A percentile compares a stretch with the other conserved stretches of the same genome.
These are phyloP conservation scores for Clarireedia homoeocarpa DNA, from an alignment of 2,329 filamentous ascomycete genomes.

Conservation along the genomic window DNA sequence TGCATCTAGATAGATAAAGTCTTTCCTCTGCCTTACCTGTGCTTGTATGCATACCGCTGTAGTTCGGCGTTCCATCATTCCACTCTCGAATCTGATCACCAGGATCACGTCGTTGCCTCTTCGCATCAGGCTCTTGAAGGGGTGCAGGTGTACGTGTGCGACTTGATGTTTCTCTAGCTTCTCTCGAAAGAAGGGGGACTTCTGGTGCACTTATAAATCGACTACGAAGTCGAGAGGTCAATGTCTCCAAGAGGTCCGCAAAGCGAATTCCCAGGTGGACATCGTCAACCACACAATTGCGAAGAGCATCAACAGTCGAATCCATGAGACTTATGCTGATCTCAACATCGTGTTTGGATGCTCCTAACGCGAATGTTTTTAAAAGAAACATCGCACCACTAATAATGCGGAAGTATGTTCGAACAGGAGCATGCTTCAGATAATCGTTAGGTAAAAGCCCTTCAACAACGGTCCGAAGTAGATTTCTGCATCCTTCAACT, in stretches of 20 bases:
- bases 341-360: slow-evolving; percentile 69
- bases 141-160: slow-evolving; percentile 24
- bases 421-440: slow-evolving; percentile 73
- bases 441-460: slow-evolving; percentile 67
- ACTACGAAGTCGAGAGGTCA: slow-evolving; percentile 66
- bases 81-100: slow-evolving; percentile 24
- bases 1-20: neutral
- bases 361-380: slow-evolving; percentile 76
- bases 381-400: slow-evolving; percentile 78
- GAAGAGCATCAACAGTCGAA: slow-evolving; percentile 62
- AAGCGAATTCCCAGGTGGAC: slow-evolving; percentile 81
- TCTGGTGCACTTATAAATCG: slow-evolving; percentile 62
- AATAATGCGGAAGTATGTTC: slow-evolving; percentile 82
- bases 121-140: slow-evolving; percentile 27
- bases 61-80: slow-evolving; percentile 24
- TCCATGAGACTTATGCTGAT: slow-evolving; percentile 70
- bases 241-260: slow-evolving; percentile 70
- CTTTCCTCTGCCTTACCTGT: slow-evolving; percentile 15
- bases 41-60: slow-evolving; percentile 16
- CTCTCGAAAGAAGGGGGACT: slow-evolving; percentile 30
- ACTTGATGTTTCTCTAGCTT: slow-evolving; percentile 5
- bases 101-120: slow-evolving; percentile 22
- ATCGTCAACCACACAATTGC: slow-evolving; percentile 75
- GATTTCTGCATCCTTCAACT: slow-evolving; percentile 67
- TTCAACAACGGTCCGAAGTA: slow-evolving; percentile 70